phyloP scores from a whole-genome alignment of 768 basidiomycete genomes.

The Naganishia vishniacii region DNA sequence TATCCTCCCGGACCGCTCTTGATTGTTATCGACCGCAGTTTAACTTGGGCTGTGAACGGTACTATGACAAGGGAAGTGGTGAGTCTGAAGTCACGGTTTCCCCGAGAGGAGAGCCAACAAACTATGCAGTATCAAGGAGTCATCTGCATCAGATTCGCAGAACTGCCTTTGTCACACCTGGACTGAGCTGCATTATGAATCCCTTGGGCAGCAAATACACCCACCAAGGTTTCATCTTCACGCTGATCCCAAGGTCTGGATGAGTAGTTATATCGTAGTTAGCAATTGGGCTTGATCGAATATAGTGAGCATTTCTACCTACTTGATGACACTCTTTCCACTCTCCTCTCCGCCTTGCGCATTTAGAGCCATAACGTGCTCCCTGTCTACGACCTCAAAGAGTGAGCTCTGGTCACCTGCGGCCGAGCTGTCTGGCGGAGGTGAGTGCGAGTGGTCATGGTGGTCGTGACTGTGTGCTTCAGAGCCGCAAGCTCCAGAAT shows the following conservation, averaged over 20 bases:
- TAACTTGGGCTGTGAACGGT: constrained; percentile 82
- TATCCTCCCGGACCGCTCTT: constrained; percentile 76
- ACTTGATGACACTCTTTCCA: constrained; percentile 62
- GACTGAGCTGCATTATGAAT: not conserved
- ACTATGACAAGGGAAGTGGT: constrained; percentile 45
- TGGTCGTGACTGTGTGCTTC: constrained; percentile 5
- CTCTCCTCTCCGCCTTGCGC: constrained; percentile 53
- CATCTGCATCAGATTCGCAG: constrained; percentile 83
- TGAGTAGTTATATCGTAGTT: not conserved
- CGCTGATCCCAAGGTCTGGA: constrained; percentile 68
- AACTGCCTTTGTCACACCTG: constrained; percentile 53
- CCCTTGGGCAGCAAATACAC: constrained; percentile 26
- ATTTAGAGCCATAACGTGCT: constrained; percentile 76
- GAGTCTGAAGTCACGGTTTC: not conserved
- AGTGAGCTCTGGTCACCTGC: constrained; percentile 50
- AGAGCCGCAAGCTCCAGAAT: constrained; percentile 10
- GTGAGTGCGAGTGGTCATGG: constrained; percentile 46
- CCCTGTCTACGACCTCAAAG: constrained; percentile 67
- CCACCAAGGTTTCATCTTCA: constrained; percentile 64
- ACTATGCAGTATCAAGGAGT: constrained; percentile 58
- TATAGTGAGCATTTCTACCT: too few species aligned
- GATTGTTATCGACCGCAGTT: constrained; percentile 70
- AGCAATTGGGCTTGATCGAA: not conserved
- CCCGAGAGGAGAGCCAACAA: constrained; percentile 27
- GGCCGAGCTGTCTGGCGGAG: constrained; percentile 52